Conservation (phyloP, 106 monocot species). For the Allium fistulosum region DNA sequence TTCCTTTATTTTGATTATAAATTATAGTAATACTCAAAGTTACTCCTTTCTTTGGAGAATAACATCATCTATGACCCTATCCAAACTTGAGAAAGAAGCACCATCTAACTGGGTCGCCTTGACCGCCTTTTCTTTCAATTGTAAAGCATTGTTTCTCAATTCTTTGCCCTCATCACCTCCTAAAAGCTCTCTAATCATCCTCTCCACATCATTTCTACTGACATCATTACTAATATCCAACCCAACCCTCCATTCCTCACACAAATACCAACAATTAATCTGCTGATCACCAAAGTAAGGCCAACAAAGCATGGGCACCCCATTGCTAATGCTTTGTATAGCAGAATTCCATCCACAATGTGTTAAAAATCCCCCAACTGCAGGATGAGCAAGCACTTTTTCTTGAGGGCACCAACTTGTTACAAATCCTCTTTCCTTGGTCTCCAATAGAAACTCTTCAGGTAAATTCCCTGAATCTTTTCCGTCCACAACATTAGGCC, state of each 20-base stretch:
- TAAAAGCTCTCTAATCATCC: background rate
- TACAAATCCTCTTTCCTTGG: background rate
- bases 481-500: constrained; percentile 14
- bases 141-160: constrained; percentile 3
- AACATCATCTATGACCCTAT: background rate
- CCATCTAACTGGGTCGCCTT: background rate
- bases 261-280: constrained; percentile 4
- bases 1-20: too few species aligned
- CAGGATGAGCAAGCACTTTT: constrained; percentile 18
- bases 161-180: constrained; percentile 2
- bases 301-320: constrained; percentile 15
- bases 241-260: constrained; percentile 6
- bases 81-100: background rate
- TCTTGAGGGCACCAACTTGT: constrained; percentile 11
- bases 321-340: constrained; percentile 20
- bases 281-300: constrained; percentile 3
- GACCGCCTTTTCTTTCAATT: constrained; percentile 11
- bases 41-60: background rate
- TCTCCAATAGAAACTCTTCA: background rate
- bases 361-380: constrained; percentile 46
- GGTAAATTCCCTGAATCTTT: background rate
- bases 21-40: too few species aligned
- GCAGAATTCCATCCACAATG: constrained; percentile 82
- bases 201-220: constrained; percentile 9
- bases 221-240: constrained; percentile 2